Evolutionary conservation across 495 filamentous ascomycete species (phyloP).

Genomic region (Cladorrhinum samala): DNA sequence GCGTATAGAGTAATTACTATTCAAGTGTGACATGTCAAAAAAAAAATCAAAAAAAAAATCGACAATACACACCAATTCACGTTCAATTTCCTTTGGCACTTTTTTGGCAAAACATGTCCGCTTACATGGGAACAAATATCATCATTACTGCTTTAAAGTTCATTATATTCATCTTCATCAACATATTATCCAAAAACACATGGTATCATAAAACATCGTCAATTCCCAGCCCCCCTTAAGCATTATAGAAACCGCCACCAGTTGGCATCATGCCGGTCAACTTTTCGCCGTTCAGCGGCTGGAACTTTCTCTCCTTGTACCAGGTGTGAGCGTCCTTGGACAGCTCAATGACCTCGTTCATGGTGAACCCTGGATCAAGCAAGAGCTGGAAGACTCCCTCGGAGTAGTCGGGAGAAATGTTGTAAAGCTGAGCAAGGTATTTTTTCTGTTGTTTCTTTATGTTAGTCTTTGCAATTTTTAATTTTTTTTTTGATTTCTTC

Average conservation of each 20-base stretch:
- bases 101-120: too few species aligned
- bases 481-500: too few species aligned
- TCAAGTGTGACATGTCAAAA: not conserved
- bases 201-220: too few species aligned
- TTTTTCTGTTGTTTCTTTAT: conserved; percentile 41
- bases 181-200: too few species aligned
- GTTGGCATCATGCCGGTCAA: conserved; percentile 3
- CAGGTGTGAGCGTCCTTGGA: conserved; percentile 22
- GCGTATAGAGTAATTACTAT: conserved; percentile 40
- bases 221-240: too few species aligned
- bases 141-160: too few species aligned
- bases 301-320: conserved; percentile 10
- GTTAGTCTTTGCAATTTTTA: too few species aligned
- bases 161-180: too few species aligned
- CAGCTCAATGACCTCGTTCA: conserved; percentile 34
- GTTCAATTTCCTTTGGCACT: too few species aligned
- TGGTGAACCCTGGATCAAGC: conserved; percentile 36
- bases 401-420: conserved; percentile 44
- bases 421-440: conserved; percentile 50
- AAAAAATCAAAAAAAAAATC: not conserved
- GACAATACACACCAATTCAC: not conserved
- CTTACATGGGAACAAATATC: too few species aligned
- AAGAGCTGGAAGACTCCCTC: conserved; percentile 41
- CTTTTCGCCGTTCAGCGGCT: conserved; percentile 4
- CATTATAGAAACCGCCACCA: not conserved